phyloP scores from a whole-genome alignment of 2,329 filamentous ascomycete species.

The Tetracladium maxilliforme region DNA sequence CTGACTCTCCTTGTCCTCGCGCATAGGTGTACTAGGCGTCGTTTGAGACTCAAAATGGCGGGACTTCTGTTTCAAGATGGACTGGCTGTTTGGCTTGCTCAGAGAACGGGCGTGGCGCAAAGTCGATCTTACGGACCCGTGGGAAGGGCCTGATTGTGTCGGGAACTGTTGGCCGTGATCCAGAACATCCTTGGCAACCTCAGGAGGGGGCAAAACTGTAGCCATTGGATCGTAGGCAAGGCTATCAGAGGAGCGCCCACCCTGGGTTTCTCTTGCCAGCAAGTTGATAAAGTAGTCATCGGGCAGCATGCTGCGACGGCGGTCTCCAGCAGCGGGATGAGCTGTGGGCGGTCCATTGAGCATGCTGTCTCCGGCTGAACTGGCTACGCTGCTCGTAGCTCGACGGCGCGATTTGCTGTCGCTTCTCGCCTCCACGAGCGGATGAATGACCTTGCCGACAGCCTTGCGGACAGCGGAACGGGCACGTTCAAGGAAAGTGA shows the following conservation, averaged over 20 bases:
- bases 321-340: conserved; percentile 15
- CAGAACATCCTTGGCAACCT: too few species aligned
- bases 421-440: conserved; percentile 29
- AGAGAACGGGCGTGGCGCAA: conserved; percentile 10
- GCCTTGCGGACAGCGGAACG: conserved; percentile 62
- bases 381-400: conserved; percentile 48
- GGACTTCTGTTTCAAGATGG: too few species aligned
- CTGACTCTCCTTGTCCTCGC: too few species aligned
- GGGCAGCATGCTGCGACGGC: conserved; percentile 37
- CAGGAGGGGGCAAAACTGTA: conserved; percentile 5
- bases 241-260: conserved; percentile 15
- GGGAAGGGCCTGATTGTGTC: too few species aligned
- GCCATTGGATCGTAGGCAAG: conserved; percentile 58
- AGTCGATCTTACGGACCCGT: conserved; percentile 6
- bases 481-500: conserved; percentile 75
- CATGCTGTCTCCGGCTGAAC: conserved; percentile 40
- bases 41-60: too few species aligned
- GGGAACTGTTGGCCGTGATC: too few species aligned
- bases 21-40: too few species aligned
- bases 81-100: too few species aligned
- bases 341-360: conserved; percentile 25
- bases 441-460: conserved; percentile 41
- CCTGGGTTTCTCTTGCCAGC: conserved; percentile 19
- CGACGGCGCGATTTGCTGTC: conserved; percentile 38
- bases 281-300: conserved; percentile 39